phyloP scores from a whole-genome alignment of 1,284 basidiomycete genomes.

The Cryptococcus deneoformans region DNA sequence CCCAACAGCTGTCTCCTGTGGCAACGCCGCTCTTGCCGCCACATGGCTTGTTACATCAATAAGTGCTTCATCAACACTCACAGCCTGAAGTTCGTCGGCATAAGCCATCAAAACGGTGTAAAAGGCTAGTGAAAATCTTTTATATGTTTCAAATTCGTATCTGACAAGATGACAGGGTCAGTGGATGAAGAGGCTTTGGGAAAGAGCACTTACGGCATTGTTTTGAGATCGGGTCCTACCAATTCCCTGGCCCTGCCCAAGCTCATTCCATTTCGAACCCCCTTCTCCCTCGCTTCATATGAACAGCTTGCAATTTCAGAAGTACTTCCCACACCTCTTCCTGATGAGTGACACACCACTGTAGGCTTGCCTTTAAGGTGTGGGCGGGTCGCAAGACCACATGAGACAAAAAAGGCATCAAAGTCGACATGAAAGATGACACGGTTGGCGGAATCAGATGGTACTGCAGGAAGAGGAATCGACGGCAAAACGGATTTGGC shows the following conservation, averaged over 20 bases:
- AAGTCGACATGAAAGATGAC: conserved; percentile 95
- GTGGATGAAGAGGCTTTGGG: not conserved
- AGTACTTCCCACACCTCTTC: conserved; percentile 65
- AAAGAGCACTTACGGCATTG: conserved; percentile 76
- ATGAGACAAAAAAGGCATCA: conserved; percentile 95
- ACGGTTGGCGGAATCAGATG: conserved; percentile 48
- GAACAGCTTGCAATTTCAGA: conserved; percentile 94
- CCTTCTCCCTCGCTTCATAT: conserved; percentile 86
- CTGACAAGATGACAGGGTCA: conserved; percentile 19
- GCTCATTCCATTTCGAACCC: conserved; percentile 93
- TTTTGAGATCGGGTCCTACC: conserved; percentile 59
- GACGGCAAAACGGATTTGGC: conserved; percentile 22
- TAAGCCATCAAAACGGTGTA: conserved; percentile 88
- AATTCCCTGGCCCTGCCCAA: conserved; percentile 78
- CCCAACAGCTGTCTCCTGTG: conserved; percentile 19
- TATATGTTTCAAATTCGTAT: conserved; percentile 64
- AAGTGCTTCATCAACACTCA: conserved; percentile 93
- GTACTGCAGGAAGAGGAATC: conserved; percentile 5
- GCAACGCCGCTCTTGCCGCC: conserved; percentile 39
- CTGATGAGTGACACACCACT: conserved; percentile 87
- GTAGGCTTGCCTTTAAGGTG: conserved; percentile 80
- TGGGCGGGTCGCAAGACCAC: conserved; percentile 72
- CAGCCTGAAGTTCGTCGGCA: conserved; percentile 89
- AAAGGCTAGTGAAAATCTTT: conserved; percentile 74
- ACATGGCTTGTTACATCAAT: conserved; percentile 79